Conservation (phyloP, 73 alveolate genomes). For the Blepharisma stoltei region DNA sequence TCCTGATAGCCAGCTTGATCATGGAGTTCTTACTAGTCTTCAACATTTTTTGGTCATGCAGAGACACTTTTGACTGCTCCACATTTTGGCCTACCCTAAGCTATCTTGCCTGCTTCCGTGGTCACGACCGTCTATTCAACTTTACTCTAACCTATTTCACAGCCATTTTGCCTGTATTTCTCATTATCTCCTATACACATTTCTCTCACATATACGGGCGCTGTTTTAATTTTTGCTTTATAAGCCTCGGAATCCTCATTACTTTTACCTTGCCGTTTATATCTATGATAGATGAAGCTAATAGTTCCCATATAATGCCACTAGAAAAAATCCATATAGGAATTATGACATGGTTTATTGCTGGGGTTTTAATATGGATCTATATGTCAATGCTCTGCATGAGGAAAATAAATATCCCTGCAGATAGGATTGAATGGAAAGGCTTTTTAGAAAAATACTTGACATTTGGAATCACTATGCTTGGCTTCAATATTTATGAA, state of each 20-base stretch:
- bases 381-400: neutral
- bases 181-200: neutral
- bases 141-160: neutral
- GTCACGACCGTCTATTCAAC: constrained; percentile 23
- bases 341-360: constrained; percentile 1
- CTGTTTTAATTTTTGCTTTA: neutral
- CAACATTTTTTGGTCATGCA: constrained; percentile 19
- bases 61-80: neutral
- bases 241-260: neutral
- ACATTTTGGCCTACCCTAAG: neutral
- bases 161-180: neutral
- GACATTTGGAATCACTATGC: too few species aligned
- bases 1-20: neutral
- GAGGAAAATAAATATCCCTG: neutral
- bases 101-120: constrained; percentile 17
- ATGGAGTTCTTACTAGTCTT: constrained; percentile 16
- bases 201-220: neutral
- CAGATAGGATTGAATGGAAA: too few species aligned
- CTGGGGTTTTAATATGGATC: neutral
- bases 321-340: constrained; percentile 13
- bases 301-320: neutral
- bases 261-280: neutral
- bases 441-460: too few species aligned
- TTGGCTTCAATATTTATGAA: too few species aligned
- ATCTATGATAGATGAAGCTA: constrained; percentile 8